phyloP scores from a whole-genome alignment of 176 grass and related monocot species.

The Eleusine coracana region DNA sequence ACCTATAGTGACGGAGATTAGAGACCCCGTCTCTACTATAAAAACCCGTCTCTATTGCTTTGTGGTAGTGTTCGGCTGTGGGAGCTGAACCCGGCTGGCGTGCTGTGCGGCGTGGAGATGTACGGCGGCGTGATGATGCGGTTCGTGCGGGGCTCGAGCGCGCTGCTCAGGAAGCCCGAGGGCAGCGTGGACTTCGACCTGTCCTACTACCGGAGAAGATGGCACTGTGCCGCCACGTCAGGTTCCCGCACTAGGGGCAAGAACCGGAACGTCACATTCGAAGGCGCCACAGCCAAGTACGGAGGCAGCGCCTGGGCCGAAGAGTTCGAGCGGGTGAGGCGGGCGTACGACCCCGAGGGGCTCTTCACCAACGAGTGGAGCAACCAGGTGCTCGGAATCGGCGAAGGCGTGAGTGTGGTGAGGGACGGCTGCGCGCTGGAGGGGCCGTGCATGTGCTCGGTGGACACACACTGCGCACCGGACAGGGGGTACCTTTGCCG shows the following conservation, averaged over 20 bases:
- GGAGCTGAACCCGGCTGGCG: slow-evolving; percentile 38
- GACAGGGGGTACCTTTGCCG: slow-evolving; percentile 46
- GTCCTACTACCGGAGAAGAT: slow-evolving; percentile 65
- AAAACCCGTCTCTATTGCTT: too few species aligned
- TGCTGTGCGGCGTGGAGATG: slow-evolving; percentile 64
- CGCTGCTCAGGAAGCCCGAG: slow-evolving; percentile 49
- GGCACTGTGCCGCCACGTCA: slow-evolving; percentile 53
- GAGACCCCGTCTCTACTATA: too few species aligned
- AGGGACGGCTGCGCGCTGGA: slow-evolving; percentile 59
- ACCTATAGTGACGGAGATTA: too few species aligned
- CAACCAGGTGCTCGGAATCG: slow-evolving; percentile 49
- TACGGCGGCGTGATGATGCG: slow-evolving; percentile 54
- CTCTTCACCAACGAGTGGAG: slow-evolving; percentile 60
- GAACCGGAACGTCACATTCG: slow-evolving; percentile 60
- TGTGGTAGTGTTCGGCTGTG: slow-evolving; percentile 30
- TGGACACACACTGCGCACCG: slow-evolving; percentile 53
- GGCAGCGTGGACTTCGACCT: slow-evolving; percentile 62
- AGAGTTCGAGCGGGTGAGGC: slow-evolving; percentile 47
- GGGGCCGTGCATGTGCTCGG: slow-evolving; percentile 57
- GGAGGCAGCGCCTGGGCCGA: too few species aligned
- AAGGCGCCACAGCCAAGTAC: slow-evolving; percentile 23
- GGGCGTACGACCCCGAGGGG: slow-evolving; percentile 33
- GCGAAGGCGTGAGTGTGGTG: slow-evolving; percentile 29
- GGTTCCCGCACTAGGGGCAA: slow-evolving; percentile 67
- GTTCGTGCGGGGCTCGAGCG: slow-evolving; percentile 47